A percentile compares a stretch with the other conserved stretches of the same genome.
phyloP scores from a whole-genome alignment of 2,329 filamentous ascomycete genomes.

The Fusarium anthophilum region DNA sequence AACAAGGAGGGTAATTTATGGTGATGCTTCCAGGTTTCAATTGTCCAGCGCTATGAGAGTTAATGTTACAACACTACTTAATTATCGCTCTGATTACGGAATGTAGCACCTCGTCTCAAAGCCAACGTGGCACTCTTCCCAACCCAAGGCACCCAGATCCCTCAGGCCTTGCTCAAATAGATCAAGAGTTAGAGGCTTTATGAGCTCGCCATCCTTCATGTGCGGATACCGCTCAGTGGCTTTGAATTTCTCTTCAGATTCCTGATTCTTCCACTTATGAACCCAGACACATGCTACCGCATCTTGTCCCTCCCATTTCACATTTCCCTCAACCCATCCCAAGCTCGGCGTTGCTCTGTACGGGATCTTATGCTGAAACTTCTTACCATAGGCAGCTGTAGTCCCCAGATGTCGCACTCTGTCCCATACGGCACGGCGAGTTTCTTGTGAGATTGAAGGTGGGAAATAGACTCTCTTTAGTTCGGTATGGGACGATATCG shows the following conservation, averaged over 20 bases:
- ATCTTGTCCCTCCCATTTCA: neutral
- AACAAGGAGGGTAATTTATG: neutral
- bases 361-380: neutral
- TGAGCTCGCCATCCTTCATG: neutral
- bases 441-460: neutral
- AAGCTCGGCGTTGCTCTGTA: rapidly evolving
- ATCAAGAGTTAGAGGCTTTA: neutral
- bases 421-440: neutral
- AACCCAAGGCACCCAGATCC: neutral
- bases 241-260: neutral
- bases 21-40: rapidly evolving
- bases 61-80: neutral
- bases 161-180: neutral
- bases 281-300: neutral
- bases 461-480: neutral
- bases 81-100: neutral
- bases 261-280: neutral
- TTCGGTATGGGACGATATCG: neutral
- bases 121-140: rapidly evolving
- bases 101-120: rapidly evolving
- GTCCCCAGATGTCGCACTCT: neutral
- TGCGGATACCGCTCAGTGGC: neutral
- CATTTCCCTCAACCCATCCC: neutral
- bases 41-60: rapidly evolving
- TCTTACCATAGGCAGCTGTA: neutral